Conservation (phyloP, 257 asterid genomes). For the Ocimum tenuiflorum region DNA sequence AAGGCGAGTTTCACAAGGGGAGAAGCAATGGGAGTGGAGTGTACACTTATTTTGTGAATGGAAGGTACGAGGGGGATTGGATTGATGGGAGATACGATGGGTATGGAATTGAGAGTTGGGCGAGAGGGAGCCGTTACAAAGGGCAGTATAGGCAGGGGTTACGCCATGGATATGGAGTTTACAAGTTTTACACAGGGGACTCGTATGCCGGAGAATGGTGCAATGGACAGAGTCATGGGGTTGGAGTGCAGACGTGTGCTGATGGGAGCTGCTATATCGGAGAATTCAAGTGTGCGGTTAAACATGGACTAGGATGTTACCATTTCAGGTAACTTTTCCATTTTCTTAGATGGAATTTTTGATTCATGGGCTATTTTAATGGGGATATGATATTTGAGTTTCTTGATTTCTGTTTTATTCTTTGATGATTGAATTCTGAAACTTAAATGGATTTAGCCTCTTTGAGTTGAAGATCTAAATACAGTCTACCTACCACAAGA, state of each 20-base stretch:
- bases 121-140: constrained; percentile 69
- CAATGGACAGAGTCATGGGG: constrained; percentile 83
- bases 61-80: constrained; percentile 95
- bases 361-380: not conserved
- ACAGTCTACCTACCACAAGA: constrained; percentile 1
- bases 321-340: constrained; percentile 57
- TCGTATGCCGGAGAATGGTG: constrained; percentile 78
- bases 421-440: not conserved
- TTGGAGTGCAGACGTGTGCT: constrained; percentile 75
- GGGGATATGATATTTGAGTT: not conserved
- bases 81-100: constrained; percentile 85
- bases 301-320: constrained; percentile 84
- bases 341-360: not conserved
- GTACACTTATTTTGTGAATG: constrained; percentile 56
- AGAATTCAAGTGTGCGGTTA: constrained; percentile 67
- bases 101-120: constrained; percentile 85
- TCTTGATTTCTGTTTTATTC: not conserved
- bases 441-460: not conserved
- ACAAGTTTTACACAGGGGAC: constrained; percentile 76
- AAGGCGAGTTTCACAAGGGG: constrained; percentile 87
- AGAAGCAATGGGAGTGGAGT: constrained; percentile 90
- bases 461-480: constrained; percentile 6
- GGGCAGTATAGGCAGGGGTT: constrained; percentile 81
- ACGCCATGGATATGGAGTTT: constrained; percentile 78
- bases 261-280: constrained; percentile 85